Conservation (phyloP, 2,329 filamentous ascomycete genomes). For the Leptoxyphium fumago region DNA sequence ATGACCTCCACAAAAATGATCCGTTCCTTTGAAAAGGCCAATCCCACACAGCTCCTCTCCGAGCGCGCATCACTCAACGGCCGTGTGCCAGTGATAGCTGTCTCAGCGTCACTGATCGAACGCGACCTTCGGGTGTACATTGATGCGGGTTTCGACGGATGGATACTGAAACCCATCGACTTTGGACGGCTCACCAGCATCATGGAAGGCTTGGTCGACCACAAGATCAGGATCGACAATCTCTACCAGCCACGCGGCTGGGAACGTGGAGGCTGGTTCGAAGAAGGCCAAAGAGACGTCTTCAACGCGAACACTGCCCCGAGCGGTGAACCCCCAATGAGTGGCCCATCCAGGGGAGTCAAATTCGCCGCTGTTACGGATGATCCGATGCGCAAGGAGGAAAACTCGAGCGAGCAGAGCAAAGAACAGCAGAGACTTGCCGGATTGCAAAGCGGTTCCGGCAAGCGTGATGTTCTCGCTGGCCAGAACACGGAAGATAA, state of each 20-base stretch:
- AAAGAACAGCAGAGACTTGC: conserved; percentile 8
- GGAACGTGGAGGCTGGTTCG: conserved; percentile 81
- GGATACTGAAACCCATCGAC: conserved; percentile 80
- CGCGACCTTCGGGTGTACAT: conserved; percentile 54
- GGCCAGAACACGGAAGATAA: no score
- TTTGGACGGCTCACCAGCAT: conserved; percentile 59
- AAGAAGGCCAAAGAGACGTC: conserved; percentile 23
- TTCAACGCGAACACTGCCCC: conserved; percentile 25
- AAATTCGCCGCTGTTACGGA: conserved; percentile 18
- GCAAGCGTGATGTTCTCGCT: background rate
- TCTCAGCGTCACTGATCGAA: conserved; percentile 70
- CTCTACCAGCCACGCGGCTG: conserved; percentile 59
- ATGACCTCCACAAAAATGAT: conserved; percentile 73
- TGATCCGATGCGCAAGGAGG: conserved; percentile 19
- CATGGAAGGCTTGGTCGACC: conserved; percentile 53
- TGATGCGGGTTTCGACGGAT: conserved; percentile 70
- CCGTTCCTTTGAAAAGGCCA: conserved; percentile 50
- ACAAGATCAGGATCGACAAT: conserved; percentile 42
- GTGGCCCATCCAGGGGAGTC: conserved; percentile 13
- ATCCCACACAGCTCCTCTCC: conserved; percentile 40
- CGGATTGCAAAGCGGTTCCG: background rate
- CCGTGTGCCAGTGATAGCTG: conserved; percentile 68
- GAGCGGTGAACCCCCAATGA: conserved; percentile 6
- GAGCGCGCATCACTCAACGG: conserved; percentile 43
- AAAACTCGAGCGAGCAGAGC: conserved; percentile 16